These are phyloP conservation scores for Agaricus blazei DNA, from an alignment of 768 basidiomycete species.

Conservation along the genomic window DNA sequence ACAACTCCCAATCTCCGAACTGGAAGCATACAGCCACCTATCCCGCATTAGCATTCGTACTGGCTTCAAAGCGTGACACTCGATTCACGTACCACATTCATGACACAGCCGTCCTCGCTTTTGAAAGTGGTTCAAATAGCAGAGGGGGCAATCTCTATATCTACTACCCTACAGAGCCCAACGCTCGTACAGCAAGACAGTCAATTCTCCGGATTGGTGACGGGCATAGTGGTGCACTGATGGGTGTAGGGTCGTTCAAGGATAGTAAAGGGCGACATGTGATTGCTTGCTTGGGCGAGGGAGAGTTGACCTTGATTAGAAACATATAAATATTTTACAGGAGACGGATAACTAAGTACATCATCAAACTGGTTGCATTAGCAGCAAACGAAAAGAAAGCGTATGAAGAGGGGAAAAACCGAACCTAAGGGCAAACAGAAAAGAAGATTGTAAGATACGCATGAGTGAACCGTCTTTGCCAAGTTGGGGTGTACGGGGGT, in stretches of 20 bases:
- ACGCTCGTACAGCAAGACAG: constrained; percentile 69
- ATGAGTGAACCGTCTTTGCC: constrained; percentile 10
- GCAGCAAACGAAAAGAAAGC: constrained; percentile 6
- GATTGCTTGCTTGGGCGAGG: constrained; percentile 74
- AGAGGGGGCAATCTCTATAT: constrained; percentile 83
- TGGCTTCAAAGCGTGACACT: constrained; percentile 88
- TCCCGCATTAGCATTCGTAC: constrained; percentile 87
- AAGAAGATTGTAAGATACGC: constrained; percentile 4
- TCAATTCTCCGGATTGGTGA: constrained; percentile 73
- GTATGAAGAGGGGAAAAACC: constrained; percentile 3
- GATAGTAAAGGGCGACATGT: constrained; percentile 27
- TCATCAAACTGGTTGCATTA: constrained; percentile 10
- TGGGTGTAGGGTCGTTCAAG: constrained; percentile 64
- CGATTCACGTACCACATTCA: constrained; percentile 79
- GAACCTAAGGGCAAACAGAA: constrained; percentile 5
- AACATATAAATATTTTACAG: constrained; percentile 13
- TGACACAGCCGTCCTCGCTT: constrained; percentile 60
- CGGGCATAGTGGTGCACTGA: constrained; percentile 63
- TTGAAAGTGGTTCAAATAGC: constrained; percentile 69
- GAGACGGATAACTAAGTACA: background rate
- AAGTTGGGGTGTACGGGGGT: constrained; percentile 7
- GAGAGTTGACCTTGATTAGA: constrained; percentile 59
- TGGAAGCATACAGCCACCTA: constrained; percentile 85
- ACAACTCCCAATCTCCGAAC: constrained; percentile 16
- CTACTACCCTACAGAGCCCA: constrained; percentile 55